These are phyloP conservation scores for Juncus inflexus DNA, from an alignment of 176 grass and related monocot genomes.

Conservation along the genomic window DNA sequence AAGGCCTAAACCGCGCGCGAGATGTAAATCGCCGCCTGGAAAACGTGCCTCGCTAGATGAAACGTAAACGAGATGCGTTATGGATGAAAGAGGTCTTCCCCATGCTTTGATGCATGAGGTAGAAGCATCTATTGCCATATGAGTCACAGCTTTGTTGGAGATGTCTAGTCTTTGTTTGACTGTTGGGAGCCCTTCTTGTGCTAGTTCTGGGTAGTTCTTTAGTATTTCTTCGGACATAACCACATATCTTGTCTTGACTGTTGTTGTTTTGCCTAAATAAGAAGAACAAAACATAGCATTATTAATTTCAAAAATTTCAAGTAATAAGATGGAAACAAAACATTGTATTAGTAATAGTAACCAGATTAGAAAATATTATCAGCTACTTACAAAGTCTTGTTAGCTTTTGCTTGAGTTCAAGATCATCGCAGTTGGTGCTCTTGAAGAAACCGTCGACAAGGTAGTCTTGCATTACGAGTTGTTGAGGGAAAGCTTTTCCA, in stretches of 20 bases:
- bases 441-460: conserved; percentile 74
- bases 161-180: conserved; percentile 70
- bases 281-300: too few relatives aligned
- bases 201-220: conserved; percentile 56
- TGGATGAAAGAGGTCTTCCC: conserved; percentile 39
- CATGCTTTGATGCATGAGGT: conserved; percentile 35
- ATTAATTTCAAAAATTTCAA: too few relatives aligned
- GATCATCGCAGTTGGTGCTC: conserved; percentile 70
- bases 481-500: conserved; percentile 69
- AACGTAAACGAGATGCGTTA: conserved; percentile 80
- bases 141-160: conserved; percentile 64
- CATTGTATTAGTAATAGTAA: neutral
- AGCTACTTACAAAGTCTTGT: conserved; percentile 46
- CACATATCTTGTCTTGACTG: conserved; percentile 70
- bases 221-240: conserved; percentile 87
- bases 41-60: conserved; percentile 68
- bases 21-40: conserved; percentile 66
- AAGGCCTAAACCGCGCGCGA: conserved; percentile 56
- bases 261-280: conserved; percentile 58
- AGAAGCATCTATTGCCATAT: conserved; percentile 56
- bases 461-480: conserved; percentile 68
- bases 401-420: conserved; percentile 63
- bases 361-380: too few relatives aligned
- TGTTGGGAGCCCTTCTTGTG: conserved; percentile 40
- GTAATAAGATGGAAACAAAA: neutral